phyloP scores from a whole-genome alignment of 2,329 filamentous ascomycete species.

The Penicillium sp. region DNA sequence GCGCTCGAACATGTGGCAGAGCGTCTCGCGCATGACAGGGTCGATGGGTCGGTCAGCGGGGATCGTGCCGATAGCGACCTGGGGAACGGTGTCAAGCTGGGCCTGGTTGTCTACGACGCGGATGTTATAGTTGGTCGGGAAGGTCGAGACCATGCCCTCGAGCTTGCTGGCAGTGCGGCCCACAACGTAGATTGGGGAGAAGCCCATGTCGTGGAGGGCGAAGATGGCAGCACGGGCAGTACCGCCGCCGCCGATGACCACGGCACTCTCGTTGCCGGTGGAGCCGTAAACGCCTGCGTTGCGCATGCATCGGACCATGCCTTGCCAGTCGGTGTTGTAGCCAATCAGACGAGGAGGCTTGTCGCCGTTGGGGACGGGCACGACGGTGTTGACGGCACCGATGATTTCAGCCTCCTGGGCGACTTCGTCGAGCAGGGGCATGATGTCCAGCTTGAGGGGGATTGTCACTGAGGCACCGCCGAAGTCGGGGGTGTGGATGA shows the following conservation, averaged over 20 bases:
- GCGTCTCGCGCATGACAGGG: conserved; percentile 62
- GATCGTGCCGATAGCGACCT: conserved; percentile 83
- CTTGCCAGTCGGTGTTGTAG: conserved; percentile 94
- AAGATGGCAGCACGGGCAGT: conserved; percentile 91
- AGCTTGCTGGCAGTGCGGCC: conserved; percentile 73
- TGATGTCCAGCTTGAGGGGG: conserved; percentile 86
- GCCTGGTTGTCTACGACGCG: conserved; percentile 58
- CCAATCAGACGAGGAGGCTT: conserved; percentile 63
- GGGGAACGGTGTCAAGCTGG: conserved; percentile 57
- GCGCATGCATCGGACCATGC: conserved; percentile 79
- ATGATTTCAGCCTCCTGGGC: conserved; percentile 77
- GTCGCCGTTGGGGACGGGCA: conserved; percentile 56
- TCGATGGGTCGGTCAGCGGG: conserved; percentile 87
- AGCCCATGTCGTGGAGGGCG: conserved; percentile 79
- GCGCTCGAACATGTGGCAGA: conserved; percentile 55
- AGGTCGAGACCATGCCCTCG: conserved; percentile 65
- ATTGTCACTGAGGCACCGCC: conserved; percentile 96
- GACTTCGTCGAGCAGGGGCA: conserved; percentile 75
- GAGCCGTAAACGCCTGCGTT: conserved; percentile 61
- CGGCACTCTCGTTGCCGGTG: conserved; percentile 53
- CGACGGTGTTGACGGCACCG: conserved; percentile 92
- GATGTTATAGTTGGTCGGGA: conserved; percentile 72
- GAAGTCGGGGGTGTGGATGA: conserved; percentile 72
- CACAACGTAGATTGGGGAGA: conserved; percentile 81
- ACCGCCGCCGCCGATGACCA: conserved; percentile 88